Evolutionary conservation across 75 land plant genomes (phyloP).

Genomic region (Cunninghamia lanceolata): DNA sequence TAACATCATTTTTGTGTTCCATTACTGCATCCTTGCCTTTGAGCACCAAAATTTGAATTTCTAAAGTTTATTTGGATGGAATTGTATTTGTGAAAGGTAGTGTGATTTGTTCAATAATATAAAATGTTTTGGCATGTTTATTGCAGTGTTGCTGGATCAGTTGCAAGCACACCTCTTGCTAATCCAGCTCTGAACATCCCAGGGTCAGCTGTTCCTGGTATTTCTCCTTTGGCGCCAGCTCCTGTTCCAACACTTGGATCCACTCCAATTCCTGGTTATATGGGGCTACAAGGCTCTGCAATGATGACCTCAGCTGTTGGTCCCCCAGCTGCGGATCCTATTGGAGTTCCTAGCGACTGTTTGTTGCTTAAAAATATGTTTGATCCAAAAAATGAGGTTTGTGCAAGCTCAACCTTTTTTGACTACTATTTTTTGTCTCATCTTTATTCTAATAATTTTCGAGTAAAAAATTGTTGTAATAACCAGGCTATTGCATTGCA

Average conservation of each 20-base stretch:
- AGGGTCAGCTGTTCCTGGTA: constrained; percentile 27
- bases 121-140: neutral
- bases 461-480: neutral
- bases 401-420: constrained; percentile 4
- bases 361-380: constrained; percentile 57
- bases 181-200: constrained; percentile 6
- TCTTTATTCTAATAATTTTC: neutral
- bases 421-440: neutral
- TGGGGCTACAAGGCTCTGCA: constrained; percentile 9
- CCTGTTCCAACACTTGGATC: constrained; percentile 33
- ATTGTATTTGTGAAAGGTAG: neutral
- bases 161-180: constrained; percentile 25
- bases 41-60: neutral
- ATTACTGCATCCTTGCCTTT: neutral
- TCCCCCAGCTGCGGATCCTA: constrained; percentile 37
- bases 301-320: neutral
- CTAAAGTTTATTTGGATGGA: neutral
- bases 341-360: constrained; percentile 68
- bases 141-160: constrained; percentile 48
- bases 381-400: constrained; percentile 48
- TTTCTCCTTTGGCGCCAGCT: constrained; percentile 22
- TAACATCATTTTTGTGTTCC: neutral
- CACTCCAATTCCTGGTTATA: constrained; percentile 27
- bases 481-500: constrained; percentile 14
- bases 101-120: neutral